Conservation (phyloP, 257 asterid genomes). For the Capsicum rhomboideum region DNA sequence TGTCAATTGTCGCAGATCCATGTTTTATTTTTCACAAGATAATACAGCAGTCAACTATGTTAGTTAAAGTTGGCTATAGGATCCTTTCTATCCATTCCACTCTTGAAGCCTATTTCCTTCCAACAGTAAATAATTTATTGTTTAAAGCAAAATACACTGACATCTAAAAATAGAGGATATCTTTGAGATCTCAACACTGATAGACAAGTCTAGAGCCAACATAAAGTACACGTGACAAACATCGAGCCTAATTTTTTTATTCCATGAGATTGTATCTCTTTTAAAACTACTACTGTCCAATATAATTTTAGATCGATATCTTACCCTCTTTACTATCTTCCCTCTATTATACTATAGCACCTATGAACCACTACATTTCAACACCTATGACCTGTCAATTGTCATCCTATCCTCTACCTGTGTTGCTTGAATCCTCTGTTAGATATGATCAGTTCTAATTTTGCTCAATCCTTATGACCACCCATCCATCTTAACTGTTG, state of each 20-base stretch:
- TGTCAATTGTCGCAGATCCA: background rate
- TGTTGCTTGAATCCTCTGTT: background rate
- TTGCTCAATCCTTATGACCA: background rate
- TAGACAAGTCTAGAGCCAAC: background rate
- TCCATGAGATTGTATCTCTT: background rate
- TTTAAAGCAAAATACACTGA: background rate
- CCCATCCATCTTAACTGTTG: background rate
- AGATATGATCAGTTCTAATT: background rate
- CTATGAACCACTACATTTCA: background rate
- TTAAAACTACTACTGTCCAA: background rate
- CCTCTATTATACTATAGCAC: background rate
- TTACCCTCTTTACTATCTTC: background rate
- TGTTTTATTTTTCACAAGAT: background rate
- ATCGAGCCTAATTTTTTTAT: background rate
- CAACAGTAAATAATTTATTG: background rate
- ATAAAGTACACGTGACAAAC: background rate
- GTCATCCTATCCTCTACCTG: background rate
- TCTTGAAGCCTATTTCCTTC: background rate
- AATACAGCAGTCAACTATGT: background rate
- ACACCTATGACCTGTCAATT: too few relatives aligned
- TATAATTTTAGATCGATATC: background rate
- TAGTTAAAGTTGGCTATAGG: background rate
- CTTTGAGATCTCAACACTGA: background rate
- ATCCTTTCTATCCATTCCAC: background rate
- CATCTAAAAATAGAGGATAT: background rate